A percentile compares a stretch with the other conserved stretches of the same genome.
Evolutionary conservation across 2,329 filamentous ascomycete species (phyloP).

Genomic region (Pyricularia pennisetigena): DNA sequence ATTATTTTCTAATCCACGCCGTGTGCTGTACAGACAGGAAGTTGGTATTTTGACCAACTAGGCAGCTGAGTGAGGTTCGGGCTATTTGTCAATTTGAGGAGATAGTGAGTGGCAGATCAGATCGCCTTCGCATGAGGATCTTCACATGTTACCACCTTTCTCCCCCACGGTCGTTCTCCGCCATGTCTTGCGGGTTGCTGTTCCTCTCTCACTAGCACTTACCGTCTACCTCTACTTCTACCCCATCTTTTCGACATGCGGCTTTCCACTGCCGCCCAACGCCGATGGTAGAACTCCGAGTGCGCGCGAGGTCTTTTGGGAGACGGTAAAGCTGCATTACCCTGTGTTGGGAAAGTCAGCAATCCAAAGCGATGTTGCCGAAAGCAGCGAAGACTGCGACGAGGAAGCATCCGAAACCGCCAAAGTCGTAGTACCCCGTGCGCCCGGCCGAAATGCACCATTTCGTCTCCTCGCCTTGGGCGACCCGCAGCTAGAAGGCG

Average conservation of each 20-base stretch:
- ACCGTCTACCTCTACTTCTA: constrained; percentile 82
- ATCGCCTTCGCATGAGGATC: constrained; percentile 18
- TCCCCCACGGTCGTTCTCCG: constrained; percentile 38
- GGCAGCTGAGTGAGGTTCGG: not conserved
- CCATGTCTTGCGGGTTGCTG: constrained; percentile 43
- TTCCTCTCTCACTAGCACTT: constrained; percentile 59
- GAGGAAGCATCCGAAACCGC: constrained; percentile 7
- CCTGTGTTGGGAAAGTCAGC: constrained; percentile 13
- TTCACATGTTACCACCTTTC: constrained; percentile 37
- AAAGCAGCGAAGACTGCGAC: not conserved
- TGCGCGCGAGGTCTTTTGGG: constrained; percentile 21
- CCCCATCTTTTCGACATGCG: constrained; percentile 69
- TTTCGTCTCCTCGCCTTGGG: constrained; percentile 83
- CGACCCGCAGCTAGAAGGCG: constrained; percentile 89
- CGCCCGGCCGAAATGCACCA: constrained; percentile 41
- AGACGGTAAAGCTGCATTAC: constrained; percentile 32
- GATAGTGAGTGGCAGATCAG: not conserved
- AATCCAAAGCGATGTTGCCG: constrained; percentile 11
- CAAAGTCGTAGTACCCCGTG: constrained; percentile 4
- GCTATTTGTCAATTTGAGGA: not conserved
- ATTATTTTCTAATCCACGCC: not conserved
- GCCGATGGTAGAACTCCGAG: constrained; percentile 6
- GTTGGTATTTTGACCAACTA: not conserved
- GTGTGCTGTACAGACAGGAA: not conserved
- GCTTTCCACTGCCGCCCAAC: constrained; percentile 53